These are phyloP conservation scores for Ganoderma leucocontextum DNA, from an alignment of 1,284 basidiomycete species.

Conservation along the genomic window DNA sequence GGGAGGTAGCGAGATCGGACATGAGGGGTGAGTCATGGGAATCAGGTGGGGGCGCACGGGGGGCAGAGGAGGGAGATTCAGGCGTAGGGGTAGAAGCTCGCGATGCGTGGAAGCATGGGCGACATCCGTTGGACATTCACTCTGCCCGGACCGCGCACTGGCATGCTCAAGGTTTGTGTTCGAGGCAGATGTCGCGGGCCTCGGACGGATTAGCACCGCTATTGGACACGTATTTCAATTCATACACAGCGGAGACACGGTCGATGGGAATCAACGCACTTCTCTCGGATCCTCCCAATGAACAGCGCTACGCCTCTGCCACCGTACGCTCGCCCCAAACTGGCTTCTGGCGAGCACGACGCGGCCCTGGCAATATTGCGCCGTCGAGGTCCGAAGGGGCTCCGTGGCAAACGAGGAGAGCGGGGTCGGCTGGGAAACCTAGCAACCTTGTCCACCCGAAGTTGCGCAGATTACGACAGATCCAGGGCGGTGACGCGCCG, in stretches of 20 bases:
- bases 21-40: conserved; percentile 31
- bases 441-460: conserved; percentile 26
- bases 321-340: not conserved
- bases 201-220: conserved; percentile 27
- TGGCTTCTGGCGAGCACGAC: not conserved
- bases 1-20: conserved; percentile 25
- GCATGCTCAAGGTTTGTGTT: conserved; percentile 25
- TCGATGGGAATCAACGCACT: conserved; percentile 26
- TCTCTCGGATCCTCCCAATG: conserved; percentile 18
- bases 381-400: conserved; percentile 8
- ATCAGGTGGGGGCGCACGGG: conserved; percentile 18
- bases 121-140: conserved; percentile 30
- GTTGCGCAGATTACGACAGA: conserved; percentile 22
- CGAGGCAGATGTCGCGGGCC: conserved; percentile 22
- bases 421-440: conserved; percentile 21
- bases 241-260: conserved; percentile 23
- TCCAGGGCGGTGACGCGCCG: conserved; percentile 15
- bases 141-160: conserved; percentile 26
- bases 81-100: conserved; percentile 26
- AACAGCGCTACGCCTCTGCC: conserved; percentile 6
- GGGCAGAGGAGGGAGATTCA: conserved; percentile 25
- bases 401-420: conserved; percentile 10
- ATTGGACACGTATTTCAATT: conserved; percentile 23
- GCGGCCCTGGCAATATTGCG: not conserved
- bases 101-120: conserved; percentile 30